Percentiles rank a stretch among this genome's conserved stretches.
phyloP scores from a whole-genome alignment of 148 eudicot species.

The Camellia lanceoleosa region DNA sequence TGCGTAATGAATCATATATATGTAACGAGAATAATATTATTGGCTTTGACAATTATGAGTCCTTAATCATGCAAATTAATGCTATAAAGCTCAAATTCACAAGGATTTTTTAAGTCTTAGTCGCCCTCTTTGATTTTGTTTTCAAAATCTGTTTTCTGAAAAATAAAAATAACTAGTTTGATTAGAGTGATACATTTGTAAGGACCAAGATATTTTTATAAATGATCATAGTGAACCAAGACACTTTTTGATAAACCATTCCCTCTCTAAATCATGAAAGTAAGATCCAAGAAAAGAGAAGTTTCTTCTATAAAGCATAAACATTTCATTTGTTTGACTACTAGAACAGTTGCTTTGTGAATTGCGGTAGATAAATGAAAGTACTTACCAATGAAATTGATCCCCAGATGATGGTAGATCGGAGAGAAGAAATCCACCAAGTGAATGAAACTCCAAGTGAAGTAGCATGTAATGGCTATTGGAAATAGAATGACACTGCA shows the following conservation, averaged over 20 bases:
- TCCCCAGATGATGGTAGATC: constrained; percentile 27
- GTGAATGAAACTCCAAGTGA: constrained; percentile 37
- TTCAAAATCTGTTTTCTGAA: too few relatives aligned
- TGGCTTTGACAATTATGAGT: neutral
- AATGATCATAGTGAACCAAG: neutral
- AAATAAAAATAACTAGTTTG: too few relatives aligned
- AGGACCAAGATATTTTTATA: too few relatives aligned
- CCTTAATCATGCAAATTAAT: neutral
- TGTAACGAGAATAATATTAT: neutral
- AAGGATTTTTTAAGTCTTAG: too few relatives aligned
- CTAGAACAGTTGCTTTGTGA: neutral
- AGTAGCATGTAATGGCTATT: constrained; percentile 32
- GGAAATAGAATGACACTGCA: constrained; percentile 40
- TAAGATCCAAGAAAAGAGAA: neutral
- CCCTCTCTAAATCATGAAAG: neutral
- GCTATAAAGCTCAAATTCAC: neutral
- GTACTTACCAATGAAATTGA: constrained; percentile 29
- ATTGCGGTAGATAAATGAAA: neutral
- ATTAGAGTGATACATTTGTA: too few relatives aligned
- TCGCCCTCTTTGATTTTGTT: too few relatives aligned
- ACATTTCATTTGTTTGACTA: neutral
- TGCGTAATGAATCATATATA: neutral
- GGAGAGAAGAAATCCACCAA: constrained; percentile 39
- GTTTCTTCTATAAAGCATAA: neutral
- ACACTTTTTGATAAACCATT: neutral